Evolutionary conservation across 345 rosid genomes (phyloP), one percentile per base, ranked within the genome.

Genomic region (Brassica juncea): DNA sequence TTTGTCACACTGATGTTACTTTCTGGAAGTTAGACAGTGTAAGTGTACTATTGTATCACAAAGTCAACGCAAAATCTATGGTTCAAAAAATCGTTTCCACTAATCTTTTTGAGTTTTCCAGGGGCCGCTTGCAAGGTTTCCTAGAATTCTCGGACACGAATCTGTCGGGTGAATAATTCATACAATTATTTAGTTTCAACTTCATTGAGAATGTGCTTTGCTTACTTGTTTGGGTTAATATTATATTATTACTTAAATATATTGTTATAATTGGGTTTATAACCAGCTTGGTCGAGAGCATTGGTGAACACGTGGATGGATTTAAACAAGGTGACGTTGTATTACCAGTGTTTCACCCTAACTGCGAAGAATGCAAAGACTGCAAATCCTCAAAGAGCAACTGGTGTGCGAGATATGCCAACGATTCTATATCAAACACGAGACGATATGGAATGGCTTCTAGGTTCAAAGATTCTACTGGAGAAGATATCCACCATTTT

Each of bases 91-190:
- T 62, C 6, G 15, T 21, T 32, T 32, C 19, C 52, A 25, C 27
- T 25, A 25, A 25, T 25, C 27, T 25, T 25, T 62, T 16, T 74
- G 1, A 16, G 6, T 49, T 71, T 27, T 84, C 1, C 73, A 87
- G 95, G 87, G 81, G 19, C 92, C 95, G 0, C 0, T 61, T 42
- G 71, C 86, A 11, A 12, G 16, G 19, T 88, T 86, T 68, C 97
- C 94, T 1, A 86, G 85, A 79, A 88, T 93, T 42, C 58, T 93
- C 1, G 97, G 95, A 15, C 97, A 93, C 54, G 92, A 93, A 84
- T 91, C 97, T 1, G 86, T 80, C 68, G 93, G 95, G 97, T 91
- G 82, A 73, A 28, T 61, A 55, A 15, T 58, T 70, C 23, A 14
- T 59, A 8, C 15, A 16, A 23, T 39, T 61, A 27, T 58, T 23